Base-by-base conservation (phyloP, 2,329 filamentous ascomycete genomes). In the Endoconidiophora laricicola region DNA sequence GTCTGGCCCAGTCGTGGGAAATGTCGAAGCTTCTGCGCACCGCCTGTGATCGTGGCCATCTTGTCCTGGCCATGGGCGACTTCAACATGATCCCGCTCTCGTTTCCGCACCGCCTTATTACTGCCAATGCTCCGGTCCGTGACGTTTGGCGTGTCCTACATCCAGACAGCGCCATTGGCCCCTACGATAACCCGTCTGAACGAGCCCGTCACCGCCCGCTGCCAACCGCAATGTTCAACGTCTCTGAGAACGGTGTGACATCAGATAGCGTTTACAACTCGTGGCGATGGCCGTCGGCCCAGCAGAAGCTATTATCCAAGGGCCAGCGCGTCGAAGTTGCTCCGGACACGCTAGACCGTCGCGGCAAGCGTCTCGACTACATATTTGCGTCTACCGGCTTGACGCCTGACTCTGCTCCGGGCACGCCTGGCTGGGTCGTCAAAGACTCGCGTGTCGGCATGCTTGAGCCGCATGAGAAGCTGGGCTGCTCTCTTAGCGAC, bases 11-110 rank as follows among this genome's bases (percentile, higher is more conserved):
- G 67, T 83, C 87, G 46, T 98, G 91, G 91, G 84, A 95, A 62
- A 84, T 95, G 52, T 76, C 88, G 48, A 94, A 94, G 63, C 72
- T 94, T 42, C 82, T 95, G 67, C 79, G 85, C 45, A 83, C 77
- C 52, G 88, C 90, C 42, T 75, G 80, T 1, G 83, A 87, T 57
- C 72, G 82, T 12, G 86, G 87, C 5, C 84, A 90, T 61, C 71
- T 96, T 26, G 87, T 88, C 47, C 69, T 96, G 41, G 88, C 81
- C 4, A 69, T 94, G 49, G 91, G 91, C 23, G 91, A 96, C 67
- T 95, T 96, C 69, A 96, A 96, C 66, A 94, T 94, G 83, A 70
- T 86, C n/a, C 91, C 91, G 0, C 66, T 82, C 39, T 93, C 86
- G 23, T 76, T 94, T 54, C 81, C 84, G 29, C 86, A 96, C 66